Base-by-base conservation (phyloP, 805 yeast species). In the Blastobotrys muscicola region DNA sequence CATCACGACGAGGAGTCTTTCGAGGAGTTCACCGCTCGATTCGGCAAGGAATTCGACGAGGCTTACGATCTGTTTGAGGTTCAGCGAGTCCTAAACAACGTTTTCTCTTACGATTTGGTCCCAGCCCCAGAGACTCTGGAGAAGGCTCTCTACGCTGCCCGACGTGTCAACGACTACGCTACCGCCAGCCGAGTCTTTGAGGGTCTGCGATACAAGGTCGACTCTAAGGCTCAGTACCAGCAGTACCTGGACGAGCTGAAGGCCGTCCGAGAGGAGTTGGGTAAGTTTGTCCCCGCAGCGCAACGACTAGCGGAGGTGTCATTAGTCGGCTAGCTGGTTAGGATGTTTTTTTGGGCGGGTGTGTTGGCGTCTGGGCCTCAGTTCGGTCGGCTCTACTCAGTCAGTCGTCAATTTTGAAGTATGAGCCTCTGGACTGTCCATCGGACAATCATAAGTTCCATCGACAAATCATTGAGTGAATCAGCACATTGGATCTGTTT, bases 111-210 rank as follows among this genome's bases (percentile, higher is more conserved):
- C 74, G 98, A 92, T 71, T 78, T 92, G 68, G 98, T 92, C 45
- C 98, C 98, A 55, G 90, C 98, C 29, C 98, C 98, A 54, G 78
- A 83, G 50, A 97, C 92, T 50, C 76, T 92, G 61, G 95, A 85
- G 70, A 85, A 83, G 70, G 98, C 98, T 39, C 75, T 92, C 64
- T 80, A 85, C 71, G 98, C 98, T 39, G 89, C 97, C 58, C 89
- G 98, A 80, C 85, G 97, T 72, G 97, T 92, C 55, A 86, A 92
- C 70, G 98, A 92, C 72, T 85, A 85, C 71, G 96, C 98, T 49
- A 89, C 97, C 48, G 98, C 98, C 45, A 92, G 87, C 56, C 85
- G 98, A 72, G 95, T 94, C 45, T 92, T 92, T 60, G 98, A 90
- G 75, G 97, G 68, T 54, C 78, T 92, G 65, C 85, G 84, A 68